Conservation (phyloP, 257 asterid genomes). For the Verbascum thapsus region DNA sequence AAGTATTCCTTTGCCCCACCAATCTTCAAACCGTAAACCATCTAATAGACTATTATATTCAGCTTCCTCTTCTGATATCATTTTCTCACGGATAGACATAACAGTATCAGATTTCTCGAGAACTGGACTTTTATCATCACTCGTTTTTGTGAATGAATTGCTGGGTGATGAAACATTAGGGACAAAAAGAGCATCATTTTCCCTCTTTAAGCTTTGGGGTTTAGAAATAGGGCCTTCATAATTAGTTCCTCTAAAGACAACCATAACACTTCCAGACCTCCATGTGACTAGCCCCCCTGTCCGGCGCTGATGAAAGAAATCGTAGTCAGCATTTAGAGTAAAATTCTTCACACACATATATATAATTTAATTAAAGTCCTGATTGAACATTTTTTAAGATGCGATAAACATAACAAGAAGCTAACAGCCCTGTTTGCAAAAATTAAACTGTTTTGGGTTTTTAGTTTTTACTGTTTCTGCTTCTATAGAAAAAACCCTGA, state of each 20-base stretch:
- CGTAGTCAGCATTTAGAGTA: slow-evolving; percentile 28
- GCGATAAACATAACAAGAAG: too few species aligned
- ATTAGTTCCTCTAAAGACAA: slow-evolving; percentile 85
- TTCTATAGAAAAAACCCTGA: too few species aligned
- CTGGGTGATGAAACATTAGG: slow-evolving; percentile 76
- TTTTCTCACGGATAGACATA: slow-evolving; percentile 37
- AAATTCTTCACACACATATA: background rate
- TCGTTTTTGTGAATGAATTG: too few species aligned
- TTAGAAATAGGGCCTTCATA: slow-evolving; percentile 77
- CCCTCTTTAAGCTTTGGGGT: slow-evolving; percentile 48
- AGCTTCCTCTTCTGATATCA: slow-evolving; percentile 69
- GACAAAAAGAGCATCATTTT: slow-evolving; percentile 62
- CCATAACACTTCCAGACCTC: slow-evolving; percentile 99
- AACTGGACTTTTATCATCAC: slow-evolving; percentile 35
- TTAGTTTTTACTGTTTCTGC: too few species aligned
- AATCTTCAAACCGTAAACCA: slow-evolving; percentile 91
- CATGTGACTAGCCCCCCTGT: slow-evolving; percentile 90
- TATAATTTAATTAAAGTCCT: background rate
- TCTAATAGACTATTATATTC: slow-evolving; percentile 70
- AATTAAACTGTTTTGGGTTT: too few species aligned
- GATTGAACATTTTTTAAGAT: background rate
- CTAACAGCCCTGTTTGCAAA: too few species aligned
- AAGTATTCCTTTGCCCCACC: slow-evolving; percentile 99
- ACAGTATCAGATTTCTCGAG: slow-evolving; percentile 46
- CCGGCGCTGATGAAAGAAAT: slow-evolving; percentile 71